Conservation (phyloP, 1,139 yeast genomes). For the Geotrichum aggregatum region DNA sequence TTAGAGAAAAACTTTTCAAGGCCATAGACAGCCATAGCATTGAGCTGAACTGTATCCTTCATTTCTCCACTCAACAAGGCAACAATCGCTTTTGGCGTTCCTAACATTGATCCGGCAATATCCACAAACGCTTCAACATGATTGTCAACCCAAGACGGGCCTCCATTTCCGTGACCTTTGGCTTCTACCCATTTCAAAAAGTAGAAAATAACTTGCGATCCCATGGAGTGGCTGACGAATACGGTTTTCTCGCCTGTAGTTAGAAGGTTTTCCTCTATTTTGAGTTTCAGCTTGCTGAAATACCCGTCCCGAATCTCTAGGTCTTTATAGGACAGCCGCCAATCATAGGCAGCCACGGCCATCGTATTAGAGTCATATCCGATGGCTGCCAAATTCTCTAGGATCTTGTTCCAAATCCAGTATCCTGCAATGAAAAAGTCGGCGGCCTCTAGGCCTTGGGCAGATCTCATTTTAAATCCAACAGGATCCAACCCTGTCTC, state of each 20-base stretch:
- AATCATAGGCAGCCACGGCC: constrained; percentile 89
- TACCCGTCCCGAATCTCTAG: constrained; percentile 82
- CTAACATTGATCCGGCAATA: constrained; percentile 81
- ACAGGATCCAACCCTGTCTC: constrained; percentile 92
- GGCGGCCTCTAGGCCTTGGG: constrained; percentile 95
- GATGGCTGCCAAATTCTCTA: constrained; percentile 87
- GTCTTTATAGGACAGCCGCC: constrained; percentile 90
- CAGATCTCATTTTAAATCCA: constrained; percentile 73
- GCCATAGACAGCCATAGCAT: constrained; percentile 89
- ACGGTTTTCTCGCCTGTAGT: constrained; percentile 66
- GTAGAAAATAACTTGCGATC: constrained; percentile 80
- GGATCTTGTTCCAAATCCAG: constrained; percentile 96
- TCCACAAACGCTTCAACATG: constrained; percentile 76
- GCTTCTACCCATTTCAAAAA: constrained; percentile 97
- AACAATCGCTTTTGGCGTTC: constrained; percentile 91
- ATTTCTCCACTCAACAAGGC: constrained; percentile 93
- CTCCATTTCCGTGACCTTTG: constrained; percentile 78
- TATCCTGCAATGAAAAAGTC: constrained; percentile 96
- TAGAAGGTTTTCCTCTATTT: constrained; percentile 56
- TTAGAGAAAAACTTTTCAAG: constrained; percentile 89
- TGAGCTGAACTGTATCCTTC: constrained; percentile 94
- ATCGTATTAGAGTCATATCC: constrained; percentile 91
- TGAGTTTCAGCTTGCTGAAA: constrained; percentile 67
- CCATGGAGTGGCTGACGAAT: constrained; percentile 94
- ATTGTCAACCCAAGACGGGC: constrained; percentile 78